Conservation (phyloP, 1,139 yeast species). For the Dujonia santamariae region DNA sequence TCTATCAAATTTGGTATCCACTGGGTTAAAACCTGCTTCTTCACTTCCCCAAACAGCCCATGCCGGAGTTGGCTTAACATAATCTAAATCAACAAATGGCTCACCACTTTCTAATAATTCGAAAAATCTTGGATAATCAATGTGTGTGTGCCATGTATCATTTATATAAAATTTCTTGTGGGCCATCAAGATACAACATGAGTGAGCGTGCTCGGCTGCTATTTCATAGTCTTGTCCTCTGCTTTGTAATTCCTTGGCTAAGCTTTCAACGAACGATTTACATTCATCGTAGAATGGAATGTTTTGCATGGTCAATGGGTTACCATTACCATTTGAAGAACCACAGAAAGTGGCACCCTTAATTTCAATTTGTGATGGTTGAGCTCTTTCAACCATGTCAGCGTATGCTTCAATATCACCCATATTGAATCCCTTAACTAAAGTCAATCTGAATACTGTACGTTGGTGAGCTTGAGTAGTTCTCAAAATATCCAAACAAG, state of each 20-base stretch:
- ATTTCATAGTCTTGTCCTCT: slow-evolving; percentile 73
- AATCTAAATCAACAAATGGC: slow-evolving; percentile 76
- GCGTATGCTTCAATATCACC: slow-evolving; percentile 82
- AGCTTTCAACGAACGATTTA: slow-evolving; percentile 62
- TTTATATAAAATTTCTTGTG: slow-evolving; percentile 66
- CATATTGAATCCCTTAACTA: slow-evolving; percentile 91
- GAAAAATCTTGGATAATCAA: slow-evolving; percentile 77
- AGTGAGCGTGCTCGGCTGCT: slow-evolving; percentile 95
- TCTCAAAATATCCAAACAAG: slow-evolving; percentile 76
- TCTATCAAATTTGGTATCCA: slow-evolving; percentile 65
- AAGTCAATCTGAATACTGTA: slow-evolving; percentile 85
- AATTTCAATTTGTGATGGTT: slow-evolving; percentile 86
- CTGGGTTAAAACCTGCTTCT: slow-evolving; percentile 88
- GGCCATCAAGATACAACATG: slow-evolving; percentile 87
- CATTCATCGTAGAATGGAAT: slow-evolving; percentile 95
- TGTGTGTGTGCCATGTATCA: slow-evolving; percentile 85
- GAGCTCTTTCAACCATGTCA: slow-evolving; percentile 77
- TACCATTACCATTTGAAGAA: slow-evolving; percentile 73
- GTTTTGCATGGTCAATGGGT: slow-evolving; percentile 91
- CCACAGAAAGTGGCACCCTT: slow-evolving; percentile 97
- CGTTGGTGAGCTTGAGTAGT: slow-evolving; percentile 76
- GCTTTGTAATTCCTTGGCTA: slow-evolving; percentile 54
- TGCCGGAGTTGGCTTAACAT: slow-evolving; percentile 74
- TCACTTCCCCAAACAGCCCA: slow-evolving; percentile 91
- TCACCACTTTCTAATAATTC: slow-evolving; percentile 61